Base-by-base conservation (phyloP, 169 alveolate species). In the Plasmodium chabaudi region DNA sequence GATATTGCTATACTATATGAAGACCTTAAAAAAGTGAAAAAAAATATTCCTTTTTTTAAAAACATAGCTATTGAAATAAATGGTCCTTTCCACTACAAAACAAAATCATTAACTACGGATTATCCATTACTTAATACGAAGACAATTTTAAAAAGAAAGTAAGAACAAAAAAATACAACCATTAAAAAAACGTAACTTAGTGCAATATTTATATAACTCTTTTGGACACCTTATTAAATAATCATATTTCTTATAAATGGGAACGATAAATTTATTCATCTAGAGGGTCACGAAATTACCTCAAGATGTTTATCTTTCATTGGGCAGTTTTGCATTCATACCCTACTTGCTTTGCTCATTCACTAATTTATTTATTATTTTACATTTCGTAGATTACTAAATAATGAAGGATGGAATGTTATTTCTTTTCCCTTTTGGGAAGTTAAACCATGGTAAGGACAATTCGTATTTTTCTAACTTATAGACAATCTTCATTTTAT, bases 401-500 rank as follows among this genome's bases (percentile, higher is more conserved):
- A 82, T 47, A 55, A 67, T 47, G 90, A 82, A 19, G 34, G 68
- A 5, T 82, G 90, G 90, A 63, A 53, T 17, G 90, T 82, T 25
- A 82, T 82, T 60, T 82, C 90, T 1, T 61, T 82, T 60, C 90
- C 90, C 71, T 82, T 82, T 67, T 82, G 90, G 90, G 90, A 82
- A 67, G 49, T 82, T 19, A 82, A 82, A 55, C 90, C 90, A 82
- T 82, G 90, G 90, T 82, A 82, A 53, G 13, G 42, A 34, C 7
- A 34, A 34, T 34, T 34, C 42, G 0, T 34, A 34, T 34, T 34
- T 34, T 34, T 6, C 42, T 34, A 34, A 34, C 42, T 34, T 34
- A 34, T 34, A 34, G 42, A 4, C 42, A 34, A 34, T 6, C 5
- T 34, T 34, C 42, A 34, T 34, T 34, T 34, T 34, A 3, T 34